Conservation (phyloP, 2,329 filamentous ascomycete genomes). For the Torrubiellomyces zombiae region DNA sequence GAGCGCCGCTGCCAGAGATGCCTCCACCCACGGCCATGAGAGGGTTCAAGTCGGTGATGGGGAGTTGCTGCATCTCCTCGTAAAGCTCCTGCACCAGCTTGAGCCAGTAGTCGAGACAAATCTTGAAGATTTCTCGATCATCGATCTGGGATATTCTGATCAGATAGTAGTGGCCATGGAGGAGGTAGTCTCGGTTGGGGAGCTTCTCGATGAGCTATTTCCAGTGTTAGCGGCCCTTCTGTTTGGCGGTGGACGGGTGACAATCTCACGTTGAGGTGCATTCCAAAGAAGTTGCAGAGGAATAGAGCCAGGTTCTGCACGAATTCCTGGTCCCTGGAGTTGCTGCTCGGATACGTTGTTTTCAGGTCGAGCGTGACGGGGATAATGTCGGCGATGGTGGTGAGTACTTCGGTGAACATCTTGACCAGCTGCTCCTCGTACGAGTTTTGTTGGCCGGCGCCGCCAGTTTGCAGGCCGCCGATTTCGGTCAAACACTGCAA, state of each 20-base stretch:
- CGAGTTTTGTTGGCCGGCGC: slow-evolving; percentile 45
- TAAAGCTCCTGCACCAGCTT: slow-evolving; percentile 96
- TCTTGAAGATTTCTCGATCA: slow-evolving; percentile 98
- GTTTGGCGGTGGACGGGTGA: too few relatives aligned
- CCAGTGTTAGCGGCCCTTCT: too few relatives aligned
- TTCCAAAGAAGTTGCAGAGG: slow-evolving; percentile 90
- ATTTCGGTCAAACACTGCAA: slow-evolving; percentile 96
- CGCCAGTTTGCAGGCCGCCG: slow-evolving; percentile 75
- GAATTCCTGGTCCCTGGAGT: slow-evolving; percentile 89
- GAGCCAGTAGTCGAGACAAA: slow-evolving; percentile 97
- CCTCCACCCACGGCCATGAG: slow-evolving; percentile 62
- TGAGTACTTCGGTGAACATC: slow-evolving; percentile 96
- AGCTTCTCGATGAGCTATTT: slow-evolving; percentile 77
- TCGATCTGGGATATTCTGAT: slow-evolving; percentile 98
- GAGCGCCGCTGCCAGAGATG: slow-evolving; percentile 63
- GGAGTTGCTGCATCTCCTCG: slow-evolving; percentile 95
- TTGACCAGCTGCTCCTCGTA: slow-evolving; percentile 93
- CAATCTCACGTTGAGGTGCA: slow-evolving; percentile 58
- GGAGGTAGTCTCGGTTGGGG: slow-evolving; percentile 85
- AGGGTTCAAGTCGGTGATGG: slow-evolving; percentile 83
- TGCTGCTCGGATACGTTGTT: slow-evolving; percentile 78
- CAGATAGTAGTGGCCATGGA: slow-evolving; percentile 93
- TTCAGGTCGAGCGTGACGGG: slow-evolving; percentile 82
- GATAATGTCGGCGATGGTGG: slow-evolving; percentile 83
- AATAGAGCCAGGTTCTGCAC: slow-evolving; percentile 94